Conservation (phyloP, 225 moss, liverwort and hornwort species). For the Anthoceros angustus region DNA sequence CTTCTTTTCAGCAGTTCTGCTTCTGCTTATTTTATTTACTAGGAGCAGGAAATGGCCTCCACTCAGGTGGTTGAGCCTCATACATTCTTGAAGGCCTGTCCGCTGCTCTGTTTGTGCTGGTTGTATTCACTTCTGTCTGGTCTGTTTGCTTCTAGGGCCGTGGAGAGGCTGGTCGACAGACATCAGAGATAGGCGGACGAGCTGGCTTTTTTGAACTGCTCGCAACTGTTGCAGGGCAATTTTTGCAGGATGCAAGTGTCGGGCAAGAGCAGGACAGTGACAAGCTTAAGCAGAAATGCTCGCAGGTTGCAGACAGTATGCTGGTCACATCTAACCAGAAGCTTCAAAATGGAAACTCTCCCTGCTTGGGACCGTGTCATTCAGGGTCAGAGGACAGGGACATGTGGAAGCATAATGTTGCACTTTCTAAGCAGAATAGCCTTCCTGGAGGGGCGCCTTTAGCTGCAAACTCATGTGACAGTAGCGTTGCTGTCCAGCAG, state of each 20-base stretch:
- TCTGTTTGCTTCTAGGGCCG: constrained; percentile 12
- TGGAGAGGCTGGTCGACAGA: constrained; percentile 17
- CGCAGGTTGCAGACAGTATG: background rate
- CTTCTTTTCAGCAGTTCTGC: background rate
- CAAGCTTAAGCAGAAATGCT: background rate
- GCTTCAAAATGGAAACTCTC: background rate
- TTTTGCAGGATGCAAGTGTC: constrained; percentile 34
- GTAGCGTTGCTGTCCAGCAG: background rate
- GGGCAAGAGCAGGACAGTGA: constrained; percentile 6
- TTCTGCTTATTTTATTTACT: background rate
- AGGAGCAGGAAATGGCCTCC: background rate
- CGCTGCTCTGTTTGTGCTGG: background rate
- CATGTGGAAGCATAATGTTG: background rate
- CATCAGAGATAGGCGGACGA: constrained; percentile 7
- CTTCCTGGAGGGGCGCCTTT: background rate
- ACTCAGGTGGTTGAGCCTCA: background rate
- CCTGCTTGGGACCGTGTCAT: background rate
- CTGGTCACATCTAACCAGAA: background rate
- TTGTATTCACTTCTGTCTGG: too few relatives aligned
- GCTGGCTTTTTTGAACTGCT: constrained; percentile 39
- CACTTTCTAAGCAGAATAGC: background rate
- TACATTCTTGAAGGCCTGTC: background rate
- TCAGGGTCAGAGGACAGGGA: background rate
- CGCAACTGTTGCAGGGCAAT: constrained; percentile 41
- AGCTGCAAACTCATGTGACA: background rate